phyloP scores from a whole-genome alignment of 345 rosid genomes.

The Turnera subulata region DNA sequence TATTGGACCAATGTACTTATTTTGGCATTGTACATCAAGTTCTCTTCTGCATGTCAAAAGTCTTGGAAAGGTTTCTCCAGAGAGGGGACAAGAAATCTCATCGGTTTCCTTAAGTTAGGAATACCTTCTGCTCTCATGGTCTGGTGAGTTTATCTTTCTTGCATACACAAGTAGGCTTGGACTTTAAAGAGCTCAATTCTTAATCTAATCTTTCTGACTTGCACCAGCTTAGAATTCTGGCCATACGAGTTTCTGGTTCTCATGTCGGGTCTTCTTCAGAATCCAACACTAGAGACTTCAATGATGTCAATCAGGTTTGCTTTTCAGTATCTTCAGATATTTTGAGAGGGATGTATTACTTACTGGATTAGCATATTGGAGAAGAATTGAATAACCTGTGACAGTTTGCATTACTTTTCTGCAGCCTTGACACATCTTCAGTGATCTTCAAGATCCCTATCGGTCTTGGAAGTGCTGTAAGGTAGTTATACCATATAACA shows the following conservation, averaged over 20 bases:
- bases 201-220: no score
- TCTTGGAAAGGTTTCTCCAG: conserved; percentile 37
- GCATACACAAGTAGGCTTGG: no score
- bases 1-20: conserved; percentile 36
- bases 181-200: no score
- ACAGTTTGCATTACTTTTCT: no score
- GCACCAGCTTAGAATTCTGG: conserved; percentile 34
- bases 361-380: no score
- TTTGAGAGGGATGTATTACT: no score
- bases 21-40: conserved; percentile 28
- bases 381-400: no score
- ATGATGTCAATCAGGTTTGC: conserved; percentile 38
- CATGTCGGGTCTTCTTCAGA: conserved; percentile 34
- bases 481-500: conserved; percentile 21
- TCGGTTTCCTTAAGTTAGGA: conserved; percentile 23
- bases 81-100: conserved; percentile 21
- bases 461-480: conserved; percentile 35
- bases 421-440: conserved; percentile 32
- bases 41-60: conserved; percentile 23
- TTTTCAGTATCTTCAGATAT: background rate
- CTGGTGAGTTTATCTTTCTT: conserved; percentile 19
- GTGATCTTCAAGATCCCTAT: conserved; percentile 31
- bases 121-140: conserved; percentile 37
- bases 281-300: conserved; percentile 35
- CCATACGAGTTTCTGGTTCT: conserved; percentile 32